Evolutionary conservation across 441 rosid genomes (phyloP).

Genomic region (Populus hybrid): DNA sequence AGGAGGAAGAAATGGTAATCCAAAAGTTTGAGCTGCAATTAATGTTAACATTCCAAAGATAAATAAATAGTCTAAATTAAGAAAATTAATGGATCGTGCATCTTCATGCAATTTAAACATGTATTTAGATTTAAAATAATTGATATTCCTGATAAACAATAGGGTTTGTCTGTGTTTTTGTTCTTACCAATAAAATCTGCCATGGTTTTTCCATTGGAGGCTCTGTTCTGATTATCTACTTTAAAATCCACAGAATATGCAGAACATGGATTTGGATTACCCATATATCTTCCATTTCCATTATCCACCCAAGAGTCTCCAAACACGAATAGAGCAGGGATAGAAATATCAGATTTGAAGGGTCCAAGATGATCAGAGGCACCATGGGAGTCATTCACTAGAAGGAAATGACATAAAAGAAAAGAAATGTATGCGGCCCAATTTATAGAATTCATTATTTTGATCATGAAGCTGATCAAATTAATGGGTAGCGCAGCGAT

Average conservation of each 20-base stretch:
- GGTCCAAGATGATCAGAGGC: background rate
- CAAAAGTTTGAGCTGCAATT: conserved; percentile 13
- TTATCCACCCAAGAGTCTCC: background rate
- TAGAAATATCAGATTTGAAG: background rate
- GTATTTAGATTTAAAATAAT: background rate
- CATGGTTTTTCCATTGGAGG: conserved; percentile 22
- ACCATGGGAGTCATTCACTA: background rate
- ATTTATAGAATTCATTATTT: background rate
- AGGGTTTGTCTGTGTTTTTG: background rate
- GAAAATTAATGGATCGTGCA: background rate
- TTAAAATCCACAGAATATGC: conserved; percentile 19
- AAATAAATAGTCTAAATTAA: too few relatives aligned
- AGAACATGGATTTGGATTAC: background rate
- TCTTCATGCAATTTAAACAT: background rate
- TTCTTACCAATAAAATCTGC: conserved; percentile 22
- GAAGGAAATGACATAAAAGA: background rate
- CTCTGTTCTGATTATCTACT: conserved; percentile 3
- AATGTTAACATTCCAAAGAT: background rate
- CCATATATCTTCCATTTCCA: background rate
- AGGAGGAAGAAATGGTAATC: conserved; percentile 23
- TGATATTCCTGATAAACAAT: too few relatives aligned
- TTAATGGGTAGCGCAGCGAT: background rate
- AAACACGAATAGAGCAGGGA: background rate
- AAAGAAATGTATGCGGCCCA: background rate
- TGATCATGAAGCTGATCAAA: background rate